Evolutionary conservation across 345 rosid species (phyloP).

Genomic region (Crucihimalaya himalaica): DNA sequence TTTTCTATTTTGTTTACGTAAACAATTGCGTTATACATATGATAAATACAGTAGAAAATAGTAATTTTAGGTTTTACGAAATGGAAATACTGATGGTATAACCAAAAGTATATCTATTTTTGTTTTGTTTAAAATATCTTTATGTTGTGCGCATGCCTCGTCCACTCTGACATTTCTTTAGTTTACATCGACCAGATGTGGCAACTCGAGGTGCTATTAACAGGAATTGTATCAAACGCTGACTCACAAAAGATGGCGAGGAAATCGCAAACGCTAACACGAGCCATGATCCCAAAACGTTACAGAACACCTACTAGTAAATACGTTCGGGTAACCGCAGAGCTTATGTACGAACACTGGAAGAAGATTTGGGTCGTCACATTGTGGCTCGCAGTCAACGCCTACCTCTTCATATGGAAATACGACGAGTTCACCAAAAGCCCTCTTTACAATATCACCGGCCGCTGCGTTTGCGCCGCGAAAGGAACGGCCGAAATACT

Average conservation of each 20-base stretch:
- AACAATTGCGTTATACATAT: too few relatives aligned
- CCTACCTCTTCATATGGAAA: conserved; percentile 57
- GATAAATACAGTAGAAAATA: background rate
- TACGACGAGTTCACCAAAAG: conserved; percentile 34
- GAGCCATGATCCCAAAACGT: conserved; percentile 73
- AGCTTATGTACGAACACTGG: conserved; percentile 60
- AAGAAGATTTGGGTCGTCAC: conserved; percentile 63
- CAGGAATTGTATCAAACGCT: conserved; percentile 64
- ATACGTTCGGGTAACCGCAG: conserved; percentile 45
- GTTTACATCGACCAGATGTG: conserved; percentile 59
- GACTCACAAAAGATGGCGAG: conserved; percentile 20
- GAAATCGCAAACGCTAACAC: conserved; percentile 49
- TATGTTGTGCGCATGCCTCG: background rate
- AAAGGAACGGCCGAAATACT: conserved; percentile 82
- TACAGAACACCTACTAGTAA: conserved; percentile 64
- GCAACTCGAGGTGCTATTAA: conserved; percentile 80
- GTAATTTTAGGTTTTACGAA: background rate
- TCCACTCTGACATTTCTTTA: conserved; percentile 6
- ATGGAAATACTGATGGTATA: background rate
- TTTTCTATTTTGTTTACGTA: background rate
- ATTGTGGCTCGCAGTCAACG: conserved; percentile 52
- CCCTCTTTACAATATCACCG: conserved; percentile 56
- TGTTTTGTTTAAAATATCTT: background rate
- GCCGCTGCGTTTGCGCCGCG: conserved; percentile 70
- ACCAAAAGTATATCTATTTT: background rate